These are phyloP conservation scores for Helotiales sp. DNA, from an alignment of 2,329 filamentous ascomycete genomes.

Conservation along the genomic window DNA sequence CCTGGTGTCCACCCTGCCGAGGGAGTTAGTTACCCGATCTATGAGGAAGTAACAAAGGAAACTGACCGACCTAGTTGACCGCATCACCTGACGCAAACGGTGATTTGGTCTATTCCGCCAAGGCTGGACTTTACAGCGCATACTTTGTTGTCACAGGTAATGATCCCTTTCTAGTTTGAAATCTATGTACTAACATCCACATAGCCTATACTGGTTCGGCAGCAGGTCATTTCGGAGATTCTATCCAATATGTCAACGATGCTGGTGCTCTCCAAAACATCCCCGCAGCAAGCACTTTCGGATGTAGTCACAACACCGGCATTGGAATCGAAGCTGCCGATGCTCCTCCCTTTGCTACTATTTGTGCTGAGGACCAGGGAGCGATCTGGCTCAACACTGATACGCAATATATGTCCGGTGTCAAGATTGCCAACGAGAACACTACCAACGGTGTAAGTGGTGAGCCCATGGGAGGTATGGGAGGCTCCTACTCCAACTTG, in stretches of 20 bases:
- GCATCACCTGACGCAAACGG: slow-evolving; percentile 65
- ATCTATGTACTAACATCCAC: neutral
- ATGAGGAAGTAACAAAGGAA: neutral
- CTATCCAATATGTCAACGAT: slow-evolving; percentile 55
- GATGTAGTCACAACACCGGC: slow-evolving; percentile 68
- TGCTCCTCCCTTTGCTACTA: slow-evolving; percentile 59
- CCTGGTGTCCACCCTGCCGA: slow-evolving; percentile 53
- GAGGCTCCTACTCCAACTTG: slow-evolving; percentile 64
- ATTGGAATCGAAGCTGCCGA: slow-evolving; percentile 67
- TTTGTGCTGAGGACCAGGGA: slow-evolving; percentile 67
- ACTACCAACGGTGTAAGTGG: slow-evolving; percentile 62
- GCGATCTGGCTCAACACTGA: slow-evolving; percentile 68
- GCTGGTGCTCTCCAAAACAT: slow-evolving; percentile 57
- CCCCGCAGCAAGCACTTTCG: slow-evolving; percentile 58
- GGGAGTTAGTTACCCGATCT: slow-evolving; percentile 23
- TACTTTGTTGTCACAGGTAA: slow-evolving; percentile 64
- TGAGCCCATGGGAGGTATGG: slow-evolving; percentile 65
- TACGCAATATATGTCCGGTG: slow-evolving; percentile 60
- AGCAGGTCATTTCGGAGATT: slow-evolving; percentile 63
- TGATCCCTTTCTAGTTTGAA: neutral
- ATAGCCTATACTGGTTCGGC: slow-evolving; percentile 56
- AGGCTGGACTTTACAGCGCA: slow-evolving; percentile 61
- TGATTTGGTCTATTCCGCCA: slow-evolving; percentile 63
- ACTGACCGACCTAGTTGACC: slow-evolving; percentile 47
- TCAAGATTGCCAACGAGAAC: slow-evolving; percentile 67